Evolutionary conservation across 805 yeast species (phyloP), one percentile per base, ranked within the genome.

Genomic region (Myxozyma vanderwaltii): DNA sequence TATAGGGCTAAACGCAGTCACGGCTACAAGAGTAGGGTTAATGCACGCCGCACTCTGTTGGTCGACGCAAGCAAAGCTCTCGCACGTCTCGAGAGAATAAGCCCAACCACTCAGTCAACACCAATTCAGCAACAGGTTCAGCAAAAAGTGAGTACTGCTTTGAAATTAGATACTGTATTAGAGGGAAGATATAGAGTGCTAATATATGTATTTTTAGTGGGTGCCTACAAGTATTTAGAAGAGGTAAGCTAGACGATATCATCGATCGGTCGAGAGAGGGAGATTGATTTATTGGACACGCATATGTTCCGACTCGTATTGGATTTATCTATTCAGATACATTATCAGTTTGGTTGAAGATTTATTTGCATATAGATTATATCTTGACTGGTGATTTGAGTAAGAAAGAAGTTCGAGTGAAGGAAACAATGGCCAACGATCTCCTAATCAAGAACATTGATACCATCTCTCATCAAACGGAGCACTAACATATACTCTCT

Each of bases 141-240:
- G 43, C 47, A 57, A 57, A 41, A 57, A 58, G 61, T 57, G 35
- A 52, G 61, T 47, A 12, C 38, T 36, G 27, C n/a, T 10, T 29
- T 7, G 33, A 29, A 29, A 29, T 29, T 29, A 10, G 10, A 29
- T 7, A 10, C 33, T 19, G 36, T 8, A 13, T 15, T 45, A n/a
- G 26, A 29, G 10, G 4, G 17, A 19, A 17, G 4, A 15, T 15
- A 40, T 49, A 26, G 19, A 44, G n/a, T 46, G 41, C 51, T 52
- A 36, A 51, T 24, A 15, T 4, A 2, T 17, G 6, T 17, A 8
- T 33, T n/a, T n/a, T 17, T 73, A 80, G 88, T 92, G 99, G 98
- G 99, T 86, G 99, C 98, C 85, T 94, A 94, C 96, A 94, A 94
- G 81, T 94, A 94, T 82, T 86, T 94, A 80, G 97, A 92, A 84